Percentiles rank a stretch among this genome's conserved stretches.
Conservation (phyloP, 352 stramenopile species). For the Phytophthora ramorum region DNA sequence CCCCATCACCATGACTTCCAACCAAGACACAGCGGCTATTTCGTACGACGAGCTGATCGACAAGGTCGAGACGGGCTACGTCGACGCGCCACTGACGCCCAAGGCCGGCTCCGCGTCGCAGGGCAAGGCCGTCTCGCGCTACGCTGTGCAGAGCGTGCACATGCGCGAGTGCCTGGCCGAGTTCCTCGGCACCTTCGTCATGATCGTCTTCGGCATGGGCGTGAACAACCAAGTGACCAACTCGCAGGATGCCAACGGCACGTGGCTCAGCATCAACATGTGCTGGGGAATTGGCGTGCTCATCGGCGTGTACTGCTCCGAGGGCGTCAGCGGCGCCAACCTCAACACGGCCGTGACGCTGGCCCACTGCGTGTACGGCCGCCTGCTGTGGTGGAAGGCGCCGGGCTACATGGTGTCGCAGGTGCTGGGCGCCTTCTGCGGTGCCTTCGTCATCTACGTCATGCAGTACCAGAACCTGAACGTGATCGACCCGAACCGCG, state of each 20-base stretch:
- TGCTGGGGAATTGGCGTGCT: constrained; percentile 55
- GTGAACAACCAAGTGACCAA: constrained; percentile 66
- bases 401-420: constrained; percentile 53
- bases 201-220: constrained; percentile 61
- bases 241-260: constrained; percentile 51
- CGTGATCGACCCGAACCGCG: constrained; percentile 42
- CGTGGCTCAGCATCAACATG: constrained; percentile 65
- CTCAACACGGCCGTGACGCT: constrained; percentile 63
- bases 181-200: constrained; percentile 52
- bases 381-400: constrained; percentile 53
- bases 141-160: constrained; percentile 33
- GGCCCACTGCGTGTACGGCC: constrained; percentile 45
- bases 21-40: constrained; percentile 4
- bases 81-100: constrained; percentile 10
- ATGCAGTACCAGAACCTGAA: constrained; percentile 58
- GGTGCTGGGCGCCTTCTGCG: constrained; percentile 43
- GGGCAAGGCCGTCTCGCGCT: constrained; percentile 4
- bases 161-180: constrained; percentile 52
- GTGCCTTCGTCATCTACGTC: constrained; percentile 42
- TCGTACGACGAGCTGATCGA: constrained; percentile 23
- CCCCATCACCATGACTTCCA: constrained; percentile 10
- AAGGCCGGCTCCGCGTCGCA: background rate
- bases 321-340: constrained; percentile 53
- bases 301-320: constrained; percentile 55
- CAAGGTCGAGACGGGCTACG: constrained; percentile 29